A percentile compares a stretch with the other conserved stretches of the same genome.
These are phyloP conservation scores for Chlamydomonas sphaeroides DNA, from an alignment of 139 green algal genomes.

Conservation along the genomic window DNA sequence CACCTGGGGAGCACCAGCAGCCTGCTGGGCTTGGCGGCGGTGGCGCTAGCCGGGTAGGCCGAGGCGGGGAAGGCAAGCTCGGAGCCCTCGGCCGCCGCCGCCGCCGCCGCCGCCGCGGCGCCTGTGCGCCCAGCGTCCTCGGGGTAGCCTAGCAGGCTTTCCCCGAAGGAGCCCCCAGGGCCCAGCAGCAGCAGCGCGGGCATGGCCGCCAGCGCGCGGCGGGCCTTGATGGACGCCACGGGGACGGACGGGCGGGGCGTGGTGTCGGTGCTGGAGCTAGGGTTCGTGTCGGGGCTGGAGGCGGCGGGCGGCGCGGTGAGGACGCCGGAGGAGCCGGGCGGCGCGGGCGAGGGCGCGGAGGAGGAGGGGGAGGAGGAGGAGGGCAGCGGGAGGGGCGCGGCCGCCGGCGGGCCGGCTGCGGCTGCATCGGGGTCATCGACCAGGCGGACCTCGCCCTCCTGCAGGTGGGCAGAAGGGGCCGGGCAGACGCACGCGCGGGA, in stretches of 20 bases:
- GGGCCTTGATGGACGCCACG: neutral
- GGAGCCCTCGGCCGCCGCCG: too few relatives aligned
- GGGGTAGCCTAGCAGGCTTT: slow-evolving; percentile 30
- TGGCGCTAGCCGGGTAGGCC: neutral
- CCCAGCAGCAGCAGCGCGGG: slow-evolving; percentile 26
- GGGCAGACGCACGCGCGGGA: too few relatives aligned
- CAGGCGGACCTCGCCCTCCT: slow-evolving; percentile 32
- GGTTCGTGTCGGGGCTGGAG: too few relatives aligned
- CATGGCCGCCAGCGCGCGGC: neutral
- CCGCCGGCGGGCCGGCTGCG: neutral
- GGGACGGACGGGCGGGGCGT: too few relatives aligned
- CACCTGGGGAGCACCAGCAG: neutral
- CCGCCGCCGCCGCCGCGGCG: too few relatives aligned
- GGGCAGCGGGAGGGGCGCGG: too few relatives aligned
- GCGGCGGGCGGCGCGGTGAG: too few relatives aligned
- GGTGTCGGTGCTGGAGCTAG: neutral
- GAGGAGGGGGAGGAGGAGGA: neutral
- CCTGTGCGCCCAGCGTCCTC: neutral
- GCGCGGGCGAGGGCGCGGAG: too few relatives aligned
- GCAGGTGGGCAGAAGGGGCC: too few relatives aligned
- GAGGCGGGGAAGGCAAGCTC: neutral
- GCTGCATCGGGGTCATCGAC: slow-evolving; percentile 6
- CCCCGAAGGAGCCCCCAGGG: slow-evolving; percentile 20
- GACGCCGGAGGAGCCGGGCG: too few relatives aligned
- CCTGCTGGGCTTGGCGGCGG: neutral